Evolutionary conservation across 768 basidiomycete genomes (phyloP).

Genomic region (Phaffia australis): DNA sequence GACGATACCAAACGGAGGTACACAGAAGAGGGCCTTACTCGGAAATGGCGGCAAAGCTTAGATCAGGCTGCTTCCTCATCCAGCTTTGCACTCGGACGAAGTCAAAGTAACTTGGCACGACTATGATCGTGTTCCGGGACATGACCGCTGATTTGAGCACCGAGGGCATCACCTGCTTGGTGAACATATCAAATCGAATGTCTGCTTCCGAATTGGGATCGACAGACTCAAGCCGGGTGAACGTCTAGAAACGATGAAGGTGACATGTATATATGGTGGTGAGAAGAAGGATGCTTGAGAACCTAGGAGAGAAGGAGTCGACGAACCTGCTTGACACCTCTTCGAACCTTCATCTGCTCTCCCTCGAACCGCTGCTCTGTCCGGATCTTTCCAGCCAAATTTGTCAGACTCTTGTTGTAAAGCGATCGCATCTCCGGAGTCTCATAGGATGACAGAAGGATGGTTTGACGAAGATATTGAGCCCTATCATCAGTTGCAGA

Average conservation of each 20-base stretch:
- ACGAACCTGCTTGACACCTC: conserved; percentile 68
- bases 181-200: conserved; percentile 76
- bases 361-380: conserved; percentile 60
- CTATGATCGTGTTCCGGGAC: conserved; percentile 74
- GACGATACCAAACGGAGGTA: neutral
- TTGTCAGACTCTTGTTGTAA: conserved; percentile 63
- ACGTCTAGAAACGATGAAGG: conserved; percentile 44
- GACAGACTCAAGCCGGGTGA: conserved; percentile 60
- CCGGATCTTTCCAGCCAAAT: conserved; percentile 72
- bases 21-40: conserved; percentile 50
- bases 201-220: conserved; percentile 69
- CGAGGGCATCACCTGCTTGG: conserved; percentile 70
- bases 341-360: conserved; percentile 55
- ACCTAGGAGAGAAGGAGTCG: neutral
- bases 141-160: conserved; percentile 87
- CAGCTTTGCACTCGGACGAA: conserved; percentile 83
- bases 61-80: conserved; percentile 59
- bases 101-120: conserved; percentile 91
- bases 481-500: conserved; percentile 46
- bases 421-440: conserved; percentile 75
- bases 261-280: neutral
- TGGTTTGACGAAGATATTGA: conserved; percentile 73
- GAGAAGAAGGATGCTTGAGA: neutral
- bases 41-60: conserved; percentile 72
- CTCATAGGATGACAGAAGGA: conserved; percentile 76